Conservation (phyloP, 306 rosid species). For the Malus orientalis region DNA sequence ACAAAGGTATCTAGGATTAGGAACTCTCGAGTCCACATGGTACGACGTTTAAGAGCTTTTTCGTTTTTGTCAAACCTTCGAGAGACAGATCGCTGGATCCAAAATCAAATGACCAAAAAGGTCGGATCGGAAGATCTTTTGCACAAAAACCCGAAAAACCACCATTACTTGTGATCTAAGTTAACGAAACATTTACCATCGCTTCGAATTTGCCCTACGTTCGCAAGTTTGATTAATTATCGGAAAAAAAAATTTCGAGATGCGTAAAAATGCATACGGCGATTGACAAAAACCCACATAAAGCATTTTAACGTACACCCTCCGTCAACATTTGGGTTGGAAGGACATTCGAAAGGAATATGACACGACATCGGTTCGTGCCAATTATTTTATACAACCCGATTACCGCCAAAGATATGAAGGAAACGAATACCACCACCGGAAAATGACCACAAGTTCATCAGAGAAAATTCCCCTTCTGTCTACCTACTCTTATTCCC, state of each 20-base stretch:
- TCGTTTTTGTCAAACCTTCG: background rate
- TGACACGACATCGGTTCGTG: constrained; percentile 22
- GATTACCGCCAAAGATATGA: constrained; percentile 42
- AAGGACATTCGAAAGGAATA: constrained; percentile 5
- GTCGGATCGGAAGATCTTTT: too few species aligned
- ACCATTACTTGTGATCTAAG: too few species aligned
- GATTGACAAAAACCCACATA: background rate
- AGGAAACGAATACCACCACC: constrained; percentile 30
- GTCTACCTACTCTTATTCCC: constrained; percentile 32
- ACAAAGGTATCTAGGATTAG: background rate
- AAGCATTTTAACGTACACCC: constrained; percentile 6
- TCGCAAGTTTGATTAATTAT: too few species aligned
- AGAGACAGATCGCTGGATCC: background rate
- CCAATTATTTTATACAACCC: constrained; percentile 60
- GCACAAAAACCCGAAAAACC: background rate
- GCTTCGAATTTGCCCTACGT: background rate
- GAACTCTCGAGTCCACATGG: background rate
- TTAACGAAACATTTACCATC: background rate
- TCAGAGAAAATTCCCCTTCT: constrained; percentile 18
- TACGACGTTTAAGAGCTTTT: too few species aligned
- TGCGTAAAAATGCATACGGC: background rate
- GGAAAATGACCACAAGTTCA: constrained; percentile 30
- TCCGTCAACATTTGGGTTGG: constrained; percentile 3
- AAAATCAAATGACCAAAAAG: background rate
- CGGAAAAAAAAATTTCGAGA: too few species aligned